Conservation (phyloP, 345 rosid species). For the Cochlearia excelsa region DNA sequence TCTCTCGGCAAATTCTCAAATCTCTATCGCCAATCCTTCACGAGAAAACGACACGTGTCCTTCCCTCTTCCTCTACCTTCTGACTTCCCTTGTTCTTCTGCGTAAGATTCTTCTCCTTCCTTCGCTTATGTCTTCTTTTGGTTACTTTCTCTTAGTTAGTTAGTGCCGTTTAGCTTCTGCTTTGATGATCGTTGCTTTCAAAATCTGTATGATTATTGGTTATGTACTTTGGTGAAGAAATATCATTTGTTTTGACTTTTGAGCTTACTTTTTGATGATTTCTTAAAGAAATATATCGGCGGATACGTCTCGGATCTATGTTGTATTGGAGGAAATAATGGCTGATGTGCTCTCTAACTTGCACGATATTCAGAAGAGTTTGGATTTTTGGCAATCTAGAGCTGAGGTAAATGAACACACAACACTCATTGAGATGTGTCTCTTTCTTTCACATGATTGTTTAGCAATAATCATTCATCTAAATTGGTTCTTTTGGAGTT, state of each 20-base stretch:
- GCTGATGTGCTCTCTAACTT: constrained; percentile 47
- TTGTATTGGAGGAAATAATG: constrained; percentile 70
- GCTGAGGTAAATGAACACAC: constrained; percentile 56
- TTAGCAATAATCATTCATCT: background rate
- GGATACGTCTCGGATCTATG: constrained; percentile 44
- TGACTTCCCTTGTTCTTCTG: constrained; percentile 39
- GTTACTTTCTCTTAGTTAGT: constrained; percentile 8
- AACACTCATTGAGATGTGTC: constrained; percentile 13
- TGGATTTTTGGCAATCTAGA: constrained; percentile 77
- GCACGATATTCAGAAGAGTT: constrained; percentile 64
- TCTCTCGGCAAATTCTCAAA: constrained; percentile 50
- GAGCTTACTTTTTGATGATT: constrained; percentile 14
- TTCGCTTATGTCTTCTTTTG: background rate
- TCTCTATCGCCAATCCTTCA: constrained; percentile 46
- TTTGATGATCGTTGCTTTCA: constrained; percentile 13
- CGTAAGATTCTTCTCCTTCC: constrained; percentile 40
- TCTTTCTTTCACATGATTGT: constrained; percentile 9
- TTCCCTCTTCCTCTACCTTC: constrained; percentile 80
- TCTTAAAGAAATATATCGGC: constrained; percentile 39
- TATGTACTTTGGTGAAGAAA: background rate
- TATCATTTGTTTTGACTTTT: constrained; percentile 25
- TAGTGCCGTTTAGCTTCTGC: constrained; percentile 7
- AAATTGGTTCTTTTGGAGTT: constrained; percentile 4
- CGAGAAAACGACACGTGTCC: constrained; percentile 50
- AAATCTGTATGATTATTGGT: constrained; percentile 6